phyloP scores from a whole-genome alignment of 306 rosid genomes.

The Prunus mira region DNA sequence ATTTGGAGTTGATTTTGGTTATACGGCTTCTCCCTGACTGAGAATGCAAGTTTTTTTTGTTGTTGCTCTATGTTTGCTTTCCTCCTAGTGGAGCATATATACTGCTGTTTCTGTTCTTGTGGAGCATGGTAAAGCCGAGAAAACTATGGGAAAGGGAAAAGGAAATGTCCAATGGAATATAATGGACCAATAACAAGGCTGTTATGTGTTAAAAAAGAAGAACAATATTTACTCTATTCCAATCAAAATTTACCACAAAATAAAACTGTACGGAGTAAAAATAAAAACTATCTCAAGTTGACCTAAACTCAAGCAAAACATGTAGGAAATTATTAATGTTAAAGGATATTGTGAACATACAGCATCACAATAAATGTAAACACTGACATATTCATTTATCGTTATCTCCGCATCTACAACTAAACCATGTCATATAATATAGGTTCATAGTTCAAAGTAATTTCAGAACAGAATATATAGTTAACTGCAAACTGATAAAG shows the following conservation, averaged over 20 bases:
- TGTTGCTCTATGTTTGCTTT: no score
- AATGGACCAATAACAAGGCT: not conserved
- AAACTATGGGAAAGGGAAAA: not conserved
- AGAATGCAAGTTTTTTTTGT: no score
- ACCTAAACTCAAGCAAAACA: not conserved
- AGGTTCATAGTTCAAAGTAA: not conserved
- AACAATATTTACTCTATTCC: not conserved
- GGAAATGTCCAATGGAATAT: not conserved
- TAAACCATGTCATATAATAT: not conserved
- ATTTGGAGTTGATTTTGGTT: no score
- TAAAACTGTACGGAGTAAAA: not conserved
- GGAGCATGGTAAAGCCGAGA: not conserved
- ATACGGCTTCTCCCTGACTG: no score
- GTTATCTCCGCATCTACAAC: not conserved
- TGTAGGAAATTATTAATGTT: not conserved
- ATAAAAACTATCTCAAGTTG: not conserved
- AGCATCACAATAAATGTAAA: not conserved
- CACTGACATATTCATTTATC: not conserved
- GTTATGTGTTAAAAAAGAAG: not conserved
- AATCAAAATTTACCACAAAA: not conserved
- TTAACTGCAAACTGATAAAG: slow-evolving; percentile 11
- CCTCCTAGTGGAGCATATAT: no score
- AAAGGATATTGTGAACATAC: not conserved
- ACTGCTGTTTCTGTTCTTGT: no score
- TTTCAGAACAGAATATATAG: not conserved